phyloP scores from a whole-genome alignment of 1,284 basidiomycete species.

The Ceratobasidium sp. region DNA sequence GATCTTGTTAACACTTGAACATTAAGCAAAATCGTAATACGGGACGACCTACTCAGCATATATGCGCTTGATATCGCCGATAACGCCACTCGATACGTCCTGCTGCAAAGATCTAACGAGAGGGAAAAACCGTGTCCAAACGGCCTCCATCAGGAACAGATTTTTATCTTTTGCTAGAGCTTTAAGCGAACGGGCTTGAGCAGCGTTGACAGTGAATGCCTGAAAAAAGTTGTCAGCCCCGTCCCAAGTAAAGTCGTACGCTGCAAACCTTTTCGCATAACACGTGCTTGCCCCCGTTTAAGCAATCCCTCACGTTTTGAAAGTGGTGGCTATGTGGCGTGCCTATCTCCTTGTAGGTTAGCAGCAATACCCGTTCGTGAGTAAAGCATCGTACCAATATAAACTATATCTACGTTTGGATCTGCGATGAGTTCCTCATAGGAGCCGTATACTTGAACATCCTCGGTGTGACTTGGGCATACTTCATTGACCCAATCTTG shows the following conservation, averaged over 20 bases:
- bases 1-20: neutral
- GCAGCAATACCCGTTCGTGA: neutral
- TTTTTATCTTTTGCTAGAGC: constrained; percentile 53
- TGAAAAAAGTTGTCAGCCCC: neutral
- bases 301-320: constrained; percentile 52
- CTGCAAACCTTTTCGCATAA: constrained; percentile 48
- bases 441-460: constrained; percentile 49
- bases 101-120: constrained; percentile 37
- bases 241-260: neutral
- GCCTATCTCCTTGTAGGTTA: constrained; percentile 39
- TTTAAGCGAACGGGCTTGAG: constrained; percentile 51
- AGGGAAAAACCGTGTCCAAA: constrained; percentile 47
- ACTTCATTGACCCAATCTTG: constrained; percentile 51
- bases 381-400: constrained; percentile 44
- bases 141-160: constrained; percentile 56
- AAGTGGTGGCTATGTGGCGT: constrained; percentile 59
- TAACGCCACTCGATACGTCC: neutral
- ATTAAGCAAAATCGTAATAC: neutral
- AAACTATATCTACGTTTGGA: constrained; percentile 53
- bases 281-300: constrained; percentile 55
- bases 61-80: neutral
- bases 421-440: constrained; percentile 56
- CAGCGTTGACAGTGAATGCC: constrained; percentile 53
- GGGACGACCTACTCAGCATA: neutral
- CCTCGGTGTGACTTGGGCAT: constrained; percentile 50